A percentile compares a stretch with the other conserved stretches of the same genome.
Conservation (phyloP, 164 flowering plant species). For the Berberis vulgaris region DNA sequence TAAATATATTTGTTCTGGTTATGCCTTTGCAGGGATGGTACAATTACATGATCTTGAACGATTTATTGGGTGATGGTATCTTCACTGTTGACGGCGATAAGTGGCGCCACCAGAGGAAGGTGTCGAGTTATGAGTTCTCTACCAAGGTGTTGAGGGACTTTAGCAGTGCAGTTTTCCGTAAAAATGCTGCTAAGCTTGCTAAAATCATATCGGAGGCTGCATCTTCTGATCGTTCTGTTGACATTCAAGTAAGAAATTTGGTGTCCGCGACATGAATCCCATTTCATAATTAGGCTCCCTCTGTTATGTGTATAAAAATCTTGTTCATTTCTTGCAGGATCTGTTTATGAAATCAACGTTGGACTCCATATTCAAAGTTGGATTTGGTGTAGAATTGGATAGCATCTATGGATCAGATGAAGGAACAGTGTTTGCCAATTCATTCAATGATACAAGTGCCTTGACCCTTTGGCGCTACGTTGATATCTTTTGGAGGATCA, state of each 20-base stretch:
- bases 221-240: slow-evolving; percentile 19
- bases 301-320: not conserved
- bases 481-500: slow-evolving; percentile 52
- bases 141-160: slow-evolving; percentile 43
- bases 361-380: slow-evolving; percentile 14
- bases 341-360: slow-evolving; percentile 10
- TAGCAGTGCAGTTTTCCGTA: slow-evolving; percentile 38
- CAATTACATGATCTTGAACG: slow-evolving; percentile 30
- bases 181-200: slow-evolving; percentile 38
- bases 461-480: slow-evolving; percentile 38
- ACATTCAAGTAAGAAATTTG: slow-evolving; percentile 33
- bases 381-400: slow-evolving; percentile 12
- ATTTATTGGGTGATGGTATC: slow-evolving; percentile 56
- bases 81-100: slow-evolving; percentile 57
- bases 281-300: not conserved
- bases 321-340: slow-evolving; percentile 4
- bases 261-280: not conserved
- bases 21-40: slow-evolving; percentile 26
- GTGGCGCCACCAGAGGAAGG: slow-evolving; percentile 55
- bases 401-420: slow-evolving; percentile 5
- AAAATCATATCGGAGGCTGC: slow-evolving; percentile 31
- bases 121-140: slow-evolving; percentile 49
- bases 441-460: slow-evolving; percentile 24
- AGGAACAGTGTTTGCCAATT: slow-evolving; percentile 6
- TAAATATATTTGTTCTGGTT: not conserved